phyloP scores from a whole-genome alignment of 2,329 filamentous ascomycete genomes.

The Shiraia sp. region DNA sequence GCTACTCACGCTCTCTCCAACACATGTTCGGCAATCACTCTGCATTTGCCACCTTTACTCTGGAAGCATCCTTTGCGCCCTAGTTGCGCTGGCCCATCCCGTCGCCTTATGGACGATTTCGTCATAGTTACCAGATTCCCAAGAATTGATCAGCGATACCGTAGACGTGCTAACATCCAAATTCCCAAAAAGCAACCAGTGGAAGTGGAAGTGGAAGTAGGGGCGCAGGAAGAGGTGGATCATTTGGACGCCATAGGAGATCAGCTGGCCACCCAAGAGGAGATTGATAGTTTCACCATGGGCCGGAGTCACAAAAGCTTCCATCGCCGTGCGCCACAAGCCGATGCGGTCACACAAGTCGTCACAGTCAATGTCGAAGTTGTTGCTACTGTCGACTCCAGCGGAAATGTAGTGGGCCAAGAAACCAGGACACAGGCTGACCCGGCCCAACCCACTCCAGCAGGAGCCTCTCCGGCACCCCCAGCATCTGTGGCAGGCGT shows the following conservation, averaged over 20 bases:
- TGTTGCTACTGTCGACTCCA: conserved; percentile 32
- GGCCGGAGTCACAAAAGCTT: conserved; percentile 37
- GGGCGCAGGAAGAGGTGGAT: conserved; percentile 14
- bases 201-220: neutral
- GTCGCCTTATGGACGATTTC: conserved; percentile 35
- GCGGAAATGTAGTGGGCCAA: conserved; percentile 30
- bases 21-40: conserved; percentile 28
- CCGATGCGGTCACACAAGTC: conserved; percentile 11
- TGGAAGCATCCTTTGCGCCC: conserved; percentile 22
- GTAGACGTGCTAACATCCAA: conserved; percentile 17
- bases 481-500: neutral
- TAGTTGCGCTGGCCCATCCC: conserved; percentile 14
- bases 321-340: conserved; percentile 35
- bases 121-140: conserved; percentile 26
- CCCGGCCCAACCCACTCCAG: conserved; percentile 7
- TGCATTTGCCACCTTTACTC: conserved; percentile 25
- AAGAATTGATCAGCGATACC: conserved; percentile 29
- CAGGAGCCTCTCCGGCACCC: neutral
- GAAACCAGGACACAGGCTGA: conserved; percentile 26
- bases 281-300: conserved; percentile 30
- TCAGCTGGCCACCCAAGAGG: conserved; percentile 23
- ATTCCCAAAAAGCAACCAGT: conserved; percentile 7
- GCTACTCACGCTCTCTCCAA: conserved; percentile 25
- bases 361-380: conserved; percentile 38
- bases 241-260: conserved; percentile 11